phyloP scores from a whole-genome alignment of 2,329 filamentous ascomycete species.

The Alternaria arbusti region DNA sequence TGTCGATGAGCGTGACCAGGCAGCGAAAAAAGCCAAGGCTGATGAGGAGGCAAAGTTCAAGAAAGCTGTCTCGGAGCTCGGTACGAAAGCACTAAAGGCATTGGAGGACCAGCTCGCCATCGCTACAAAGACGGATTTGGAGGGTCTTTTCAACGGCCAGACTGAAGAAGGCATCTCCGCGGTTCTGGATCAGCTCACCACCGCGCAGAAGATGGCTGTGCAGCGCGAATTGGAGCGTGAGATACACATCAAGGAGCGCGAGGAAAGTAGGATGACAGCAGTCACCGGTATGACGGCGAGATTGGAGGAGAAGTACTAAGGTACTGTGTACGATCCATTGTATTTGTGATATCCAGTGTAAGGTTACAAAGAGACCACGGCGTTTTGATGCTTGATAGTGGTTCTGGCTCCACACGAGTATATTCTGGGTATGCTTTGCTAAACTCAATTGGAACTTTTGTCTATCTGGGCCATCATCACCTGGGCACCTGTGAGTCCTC shows the following conservation, averaged over 20 bases:
- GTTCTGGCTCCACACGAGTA: background rate
- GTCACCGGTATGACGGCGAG: conserved; percentile 44
- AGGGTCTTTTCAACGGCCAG: conserved; percentile 29
- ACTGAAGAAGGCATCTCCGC: conserved; percentile 31
- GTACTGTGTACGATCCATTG: conserved; percentile 1
- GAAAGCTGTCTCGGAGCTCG: conserved; percentile 36
- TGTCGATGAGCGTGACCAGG: conserved; percentile 40
- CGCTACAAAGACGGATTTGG: conserved; percentile 45
- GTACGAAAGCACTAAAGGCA: conserved; percentile 45
- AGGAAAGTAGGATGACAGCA: conserved; percentile 13
- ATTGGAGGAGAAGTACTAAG: conserved; percentile 42
- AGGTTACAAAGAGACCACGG: background rate
- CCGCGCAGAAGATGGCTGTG: conserved; percentile 41
- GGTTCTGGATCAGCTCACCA: conserved; percentile 44
- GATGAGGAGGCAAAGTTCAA: conserved; percentile 40
- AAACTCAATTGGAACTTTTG: background rate
- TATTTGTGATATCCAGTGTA: conserved; percentile 8
- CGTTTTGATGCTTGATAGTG: background rate
- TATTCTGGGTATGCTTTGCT: background rate
- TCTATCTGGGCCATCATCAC: background rate
- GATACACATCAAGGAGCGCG: conserved; percentile 22
- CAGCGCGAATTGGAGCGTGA: conserved; percentile 31
- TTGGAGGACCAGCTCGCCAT: conserved; percentile 51
- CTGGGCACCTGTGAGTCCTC: no score
- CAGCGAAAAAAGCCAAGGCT: conserved; percentile 38